A percentile compares a stretch with the other conserved stretches of the same genome.
Evolutionary conservation across 2,329 filamentous ascomycete genomes (phyloP).

Genomic region (Neofusicoccum laricinum): DNA sequence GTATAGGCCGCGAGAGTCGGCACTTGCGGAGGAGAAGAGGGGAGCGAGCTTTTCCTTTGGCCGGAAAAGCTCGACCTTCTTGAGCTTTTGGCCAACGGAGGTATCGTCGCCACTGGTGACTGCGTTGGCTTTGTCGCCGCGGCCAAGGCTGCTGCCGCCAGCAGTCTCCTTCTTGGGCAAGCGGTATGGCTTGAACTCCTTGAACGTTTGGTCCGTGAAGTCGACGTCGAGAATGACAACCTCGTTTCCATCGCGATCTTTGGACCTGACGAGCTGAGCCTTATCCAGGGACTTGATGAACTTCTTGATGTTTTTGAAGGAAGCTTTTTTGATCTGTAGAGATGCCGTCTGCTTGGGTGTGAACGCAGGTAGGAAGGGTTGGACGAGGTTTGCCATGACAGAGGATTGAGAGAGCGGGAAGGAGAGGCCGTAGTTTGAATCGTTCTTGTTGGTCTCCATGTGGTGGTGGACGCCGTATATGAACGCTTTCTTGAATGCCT

Average conservation of each 20-base stretch:
- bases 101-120: conserved; percentile 27
- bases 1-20: conserved; percentile 55
- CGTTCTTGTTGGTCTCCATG: conserved; percentile 53
- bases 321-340: conserved; percentile 67
- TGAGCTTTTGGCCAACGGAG: conserved; percentile 47
- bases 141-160: conserved; percentile 35
- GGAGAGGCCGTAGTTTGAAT: conserved; percentile 54
- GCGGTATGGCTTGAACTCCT: conserved; percentile 60
- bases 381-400: conserved; percentile 61
- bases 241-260: conserved; percentile 63
- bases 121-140: conserved; percentile 37
- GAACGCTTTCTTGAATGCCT: conserved; percentile 63
- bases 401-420: conserved; percentile 63
- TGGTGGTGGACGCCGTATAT: conserved; percentile 61
- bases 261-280: conserved; percentile 59
- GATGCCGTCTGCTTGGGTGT: conserved; percentile 54
- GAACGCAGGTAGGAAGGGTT: conserved; percentile 63
- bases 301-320: conserved; percentile 68
- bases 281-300: conserved; percentile 69
- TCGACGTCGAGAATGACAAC: conserved; percentile 64
- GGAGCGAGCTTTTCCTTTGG: conserved; percentile 58
- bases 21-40: conserved; percentile 50
- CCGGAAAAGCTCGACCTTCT: conserved; percentile 53
- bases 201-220: conserved; percentile 55
- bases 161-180: conserved; percentile 56